Conservation (phyloP, 495 filamentous ascomycete genomes). For the Sordaria brevicollis region DNA sequence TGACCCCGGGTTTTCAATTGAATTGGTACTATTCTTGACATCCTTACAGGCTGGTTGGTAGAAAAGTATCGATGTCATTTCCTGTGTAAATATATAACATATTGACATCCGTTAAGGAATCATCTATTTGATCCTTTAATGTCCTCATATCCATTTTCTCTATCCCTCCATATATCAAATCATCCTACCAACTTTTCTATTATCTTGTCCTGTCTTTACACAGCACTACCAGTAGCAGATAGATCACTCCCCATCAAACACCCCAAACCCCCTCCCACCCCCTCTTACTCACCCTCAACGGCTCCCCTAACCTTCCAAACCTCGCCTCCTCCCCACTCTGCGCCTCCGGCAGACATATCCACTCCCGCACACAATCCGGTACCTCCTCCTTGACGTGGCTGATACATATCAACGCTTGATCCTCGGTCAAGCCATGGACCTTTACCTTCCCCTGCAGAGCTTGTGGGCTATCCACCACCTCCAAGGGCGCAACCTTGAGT, state of each 20-base stretch:
- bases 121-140: too few relatives aligned
- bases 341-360: conserved; percentile 66
- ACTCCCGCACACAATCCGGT: conserved; percentile 65
- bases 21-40: too few relatives aligned
- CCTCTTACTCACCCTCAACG: conserved; percentile 40
- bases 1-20: too few relatives aligned
- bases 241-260: not conserved
- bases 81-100: too few relatives aligned
- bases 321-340: conserved; percentile 44
- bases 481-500: conserved; percentile 2
- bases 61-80: too few relatives aligned
- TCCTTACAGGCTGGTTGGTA: too few relatives aligned
- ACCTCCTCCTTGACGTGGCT: conserved; percentile 89
- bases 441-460: conserved; percentile 27
- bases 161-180: too few relatives aligned
- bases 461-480: conserved; percentile 32
- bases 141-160: too few relatives aligned
- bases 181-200: too few relatives aligned
- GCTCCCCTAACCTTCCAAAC: conserved; percentile 45
- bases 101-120: too few relatives aligned
- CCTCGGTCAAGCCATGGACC: conserved; percentile 44
- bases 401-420: conserved; percentile 76
- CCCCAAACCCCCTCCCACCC: conserved; percentile 57
- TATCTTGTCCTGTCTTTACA: too few relatives aligned
- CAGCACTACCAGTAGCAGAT: too few relatives aligned